Evolutionary conservation across 2,329 filamentous ascomycete genomes (phyloP), one percentile per base, ranked within the genome.

Genomic region (Ilyonectria sp.): DNA sequence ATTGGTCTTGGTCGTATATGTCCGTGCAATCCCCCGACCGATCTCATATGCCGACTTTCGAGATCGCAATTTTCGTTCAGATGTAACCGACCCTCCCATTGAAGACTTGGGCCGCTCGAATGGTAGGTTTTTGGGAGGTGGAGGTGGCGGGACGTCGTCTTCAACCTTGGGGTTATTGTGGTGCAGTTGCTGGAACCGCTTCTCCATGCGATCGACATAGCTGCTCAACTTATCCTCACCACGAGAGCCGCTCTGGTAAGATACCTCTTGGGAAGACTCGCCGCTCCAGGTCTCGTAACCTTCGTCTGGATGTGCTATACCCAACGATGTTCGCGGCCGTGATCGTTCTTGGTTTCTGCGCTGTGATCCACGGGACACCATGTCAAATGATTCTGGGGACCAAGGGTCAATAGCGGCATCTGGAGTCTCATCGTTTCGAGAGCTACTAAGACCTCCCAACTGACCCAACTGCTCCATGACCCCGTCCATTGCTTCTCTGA

Each of bases 401-500:
- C 96, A 99, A 5, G 94, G 91, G 76, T 94, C 90, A 9, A 90
- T 81, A 1, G 88, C 84, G 1, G 87, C 83, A 47, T 89, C 86
- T 1, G 89, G 86, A 31, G 88, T 86, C 37, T 88, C 86, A 75
- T 69, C 85, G 23, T 86, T 82, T 63, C 87, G 86, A 47, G 88
- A 84, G 73, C 91, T 85, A 19, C 92, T 75, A 0, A 79, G 63
- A 7, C 77, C 76, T 23, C 78, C 80, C 85, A 99, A 93, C 67
- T 95, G 94, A 77, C 97, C 92, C 49, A 99, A 82, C 63, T 96
- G 97, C 71, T 96, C 94, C 90, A 98, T 98, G 4, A 99, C 95
- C 80, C 97, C 95, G 77, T 98, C 95, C 94, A 99, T 99, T 1
- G 96, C 96, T 79, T 95, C 94, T 66, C 96, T 89, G 3, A 99